Evolutionary conservation across 176 grass and related monocot species (phyloP).

Genomic region (Musa itinerans): DNA sequence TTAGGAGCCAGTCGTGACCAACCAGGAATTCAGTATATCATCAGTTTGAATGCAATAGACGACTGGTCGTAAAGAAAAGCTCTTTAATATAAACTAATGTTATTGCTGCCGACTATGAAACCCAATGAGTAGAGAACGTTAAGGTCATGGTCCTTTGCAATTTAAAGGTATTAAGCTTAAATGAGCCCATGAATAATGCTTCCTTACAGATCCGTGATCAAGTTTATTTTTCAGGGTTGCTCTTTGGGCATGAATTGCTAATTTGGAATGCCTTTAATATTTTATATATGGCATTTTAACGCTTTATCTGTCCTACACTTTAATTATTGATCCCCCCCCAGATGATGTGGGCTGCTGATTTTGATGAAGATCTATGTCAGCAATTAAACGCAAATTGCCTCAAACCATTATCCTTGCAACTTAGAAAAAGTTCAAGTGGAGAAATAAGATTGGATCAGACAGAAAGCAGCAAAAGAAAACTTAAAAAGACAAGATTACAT

Average conservation of each 20-base stretch:
- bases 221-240: too few relatives aligned
- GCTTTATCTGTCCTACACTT: constrained; percentile 2
- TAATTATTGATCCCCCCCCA: constrained; percentile 28
- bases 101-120: too few relatives aligned
- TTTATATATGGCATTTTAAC: too few relatives aligned
- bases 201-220: too few relatives aligned
- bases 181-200: too few relatives aligned
- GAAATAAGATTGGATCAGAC: constrained; percentile 45
- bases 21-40: background rate
- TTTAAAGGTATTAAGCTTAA: too few relatives aligned
- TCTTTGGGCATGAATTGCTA: too few relatives aligned
- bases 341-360: constrained; percentile 99
- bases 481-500: constrained; percentile 37
- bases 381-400: constrained; percentile 72
- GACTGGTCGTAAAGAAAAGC: too few relatives aligned
- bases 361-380: constrained; percentile 59
- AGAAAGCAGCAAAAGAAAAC: constrained; percentile 47
- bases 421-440: constrained; percentile 34
- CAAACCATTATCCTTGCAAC: constrained; percentile 44
- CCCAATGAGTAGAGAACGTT: too few relatives aligned
- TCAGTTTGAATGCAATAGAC: constrained; percentile 9
- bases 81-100: too few relatives aligned
- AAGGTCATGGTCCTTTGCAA: too few relatives aligned
- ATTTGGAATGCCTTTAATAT: too few relatives aligned
- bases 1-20: background rate